phyloP scores from a whole-genome alignment of 768 basidiomycete species.

The Trametes gibbosa region DNA sequence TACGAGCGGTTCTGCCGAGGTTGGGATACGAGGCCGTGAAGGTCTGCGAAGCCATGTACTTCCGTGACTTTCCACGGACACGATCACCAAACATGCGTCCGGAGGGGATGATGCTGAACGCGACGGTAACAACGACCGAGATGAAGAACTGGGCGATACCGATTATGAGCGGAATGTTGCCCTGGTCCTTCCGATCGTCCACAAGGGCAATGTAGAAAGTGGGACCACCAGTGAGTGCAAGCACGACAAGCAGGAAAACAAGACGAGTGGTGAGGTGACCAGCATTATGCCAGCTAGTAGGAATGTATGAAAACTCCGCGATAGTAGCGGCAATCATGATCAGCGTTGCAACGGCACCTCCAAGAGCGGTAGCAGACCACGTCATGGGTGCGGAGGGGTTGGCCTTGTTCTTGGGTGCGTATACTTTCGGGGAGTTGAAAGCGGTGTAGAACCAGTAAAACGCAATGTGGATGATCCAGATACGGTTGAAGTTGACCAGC shows the following conservation, averaged over 20 bases:
- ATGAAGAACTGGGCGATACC: conserved; percentile 94
- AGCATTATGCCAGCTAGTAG: conserved; percentile 98
- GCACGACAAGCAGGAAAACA: conserved; percentile 86
- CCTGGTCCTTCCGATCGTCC: conserved; percentile 57
- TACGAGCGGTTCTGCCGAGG: conserved; percentile 67
- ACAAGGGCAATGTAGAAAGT: conserved; percentile 91
- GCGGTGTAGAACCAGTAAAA: conserved; percentile 97
- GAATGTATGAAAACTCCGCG: conserved; percentile 95
- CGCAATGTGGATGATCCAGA: conserved; percentile 95
- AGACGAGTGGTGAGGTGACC: conserved; percentile 94
- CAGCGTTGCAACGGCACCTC: conserved; percentile 87
- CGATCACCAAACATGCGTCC: conserved; percentile 99
- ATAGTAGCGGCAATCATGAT: conserved; percentile 95
- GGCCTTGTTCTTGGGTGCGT: conserved; percentile 65
- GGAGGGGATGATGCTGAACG: conserved; percentile 88
- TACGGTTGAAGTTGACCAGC: conserved; percentile 97
- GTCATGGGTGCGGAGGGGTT: conserved; percentile 84
- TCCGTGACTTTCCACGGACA: conserved; percentile 94
- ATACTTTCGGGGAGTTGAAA: conserved; percentile 94
- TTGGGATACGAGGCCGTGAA: conserved; percentile 97
- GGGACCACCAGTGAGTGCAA: conserved; percentile 90
- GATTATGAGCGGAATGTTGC: conserved; percentile 82
- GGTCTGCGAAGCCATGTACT: conserved; percentile 98
- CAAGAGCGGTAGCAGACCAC: conserved; percentile 94
- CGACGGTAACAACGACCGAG: conserved; percentile 76